phyloP scores from a whole-genome alignment of 116 monocot species.

The Zostera marina region DNA sequence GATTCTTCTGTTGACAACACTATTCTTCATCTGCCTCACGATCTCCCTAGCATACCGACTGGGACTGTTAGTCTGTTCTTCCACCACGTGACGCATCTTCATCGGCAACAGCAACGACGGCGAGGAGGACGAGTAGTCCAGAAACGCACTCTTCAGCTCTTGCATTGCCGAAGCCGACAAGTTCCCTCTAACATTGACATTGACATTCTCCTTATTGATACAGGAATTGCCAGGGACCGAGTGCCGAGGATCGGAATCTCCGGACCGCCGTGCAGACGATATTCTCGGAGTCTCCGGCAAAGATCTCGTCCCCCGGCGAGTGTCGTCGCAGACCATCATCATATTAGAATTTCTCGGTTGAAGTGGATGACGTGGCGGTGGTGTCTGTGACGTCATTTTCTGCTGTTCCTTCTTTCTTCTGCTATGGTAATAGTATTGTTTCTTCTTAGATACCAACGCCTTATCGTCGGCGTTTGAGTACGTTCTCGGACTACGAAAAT shows the following conservation, averaged over 20 bases:
- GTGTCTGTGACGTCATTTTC: neutral
- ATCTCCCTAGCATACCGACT: constrained; percentile 14
- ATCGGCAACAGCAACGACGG: constrained; percentile 11
- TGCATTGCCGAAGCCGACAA: neutral
- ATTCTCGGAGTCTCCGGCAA: constrained; percentile 17
- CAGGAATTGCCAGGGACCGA: neutral
- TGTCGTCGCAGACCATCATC: constrained; percentile 2
- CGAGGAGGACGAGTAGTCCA: neutral
- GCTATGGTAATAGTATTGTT: neutral
- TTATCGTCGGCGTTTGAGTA: constrained; percentile 20
- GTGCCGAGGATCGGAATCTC: neutral
- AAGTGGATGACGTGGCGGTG: constrained; percentile 6
- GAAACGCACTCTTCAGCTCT: neutral
- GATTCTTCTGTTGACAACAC: constrained; percentile 7
- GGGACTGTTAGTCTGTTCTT: constrained; percentile 5
- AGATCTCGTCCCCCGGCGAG: constrained; percentile 22
- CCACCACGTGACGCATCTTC: constrained; percentile 1
- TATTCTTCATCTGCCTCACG: constrained; percentile 16
- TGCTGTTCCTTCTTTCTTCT: neutral
- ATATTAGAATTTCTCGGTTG: constrained; percentile 6
- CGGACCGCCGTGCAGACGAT: neutral
- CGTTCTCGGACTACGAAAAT: constrained; percentile 3
- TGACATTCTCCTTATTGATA: neutral
- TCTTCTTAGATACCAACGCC: neutral
- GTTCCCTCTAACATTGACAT: neutral